Evolutionary conservation across 352 stramenopile genomes (phyloP), one percentile per base, ranked within the genome.

Genomic region (Blastocystis sp.): DNA sequence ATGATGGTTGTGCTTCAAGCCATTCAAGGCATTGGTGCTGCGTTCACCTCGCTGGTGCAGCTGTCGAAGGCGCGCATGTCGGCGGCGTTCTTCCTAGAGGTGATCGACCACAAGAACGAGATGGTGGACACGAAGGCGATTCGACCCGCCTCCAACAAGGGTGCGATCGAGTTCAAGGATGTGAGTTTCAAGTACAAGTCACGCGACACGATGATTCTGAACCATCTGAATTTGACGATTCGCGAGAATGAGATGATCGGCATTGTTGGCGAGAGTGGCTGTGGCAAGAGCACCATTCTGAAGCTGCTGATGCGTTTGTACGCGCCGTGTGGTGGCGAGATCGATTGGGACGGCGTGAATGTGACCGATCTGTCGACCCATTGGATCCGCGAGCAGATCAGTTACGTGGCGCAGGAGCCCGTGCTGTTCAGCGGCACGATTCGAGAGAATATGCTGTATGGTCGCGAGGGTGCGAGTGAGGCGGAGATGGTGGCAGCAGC

Each of bases 391-490:
- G 79, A 88, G 10, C 76, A 92, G 53, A 92, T 99, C 88, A 91
- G 93, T n/a, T 92, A 94, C 74, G 94, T 98, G 2, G 90, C 89
- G 0, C 95, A 98, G 84, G 94, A 98, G 90, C 95, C 95, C 14
- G 91, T 91, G 23, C 90, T 98, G 9, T 98, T 98, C 77, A 90
- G 92, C 21, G 91, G 89, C 77, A 92, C 90, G 17, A 93, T 92
- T 67, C 82, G 91, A 53, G 92, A 92, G 84, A 95, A 95, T 70
- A 93, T 96, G 53, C 90, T 90, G 1, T 92, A 96, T 89, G 93
- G 93, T 59, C 91, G 89, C 64, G 90, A 90, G 45, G 89, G 90
- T 78, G 92, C 93, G n/a, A 94, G 84, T 34, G 90, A 91, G 38
- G 91, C 92, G 5, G 92, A 96, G 52, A 92, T 97, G 10, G 86